phyloP scores from a whole-genome alignment of 23 red algal species.

The Gracilaria vermiculophylla region DNA sequence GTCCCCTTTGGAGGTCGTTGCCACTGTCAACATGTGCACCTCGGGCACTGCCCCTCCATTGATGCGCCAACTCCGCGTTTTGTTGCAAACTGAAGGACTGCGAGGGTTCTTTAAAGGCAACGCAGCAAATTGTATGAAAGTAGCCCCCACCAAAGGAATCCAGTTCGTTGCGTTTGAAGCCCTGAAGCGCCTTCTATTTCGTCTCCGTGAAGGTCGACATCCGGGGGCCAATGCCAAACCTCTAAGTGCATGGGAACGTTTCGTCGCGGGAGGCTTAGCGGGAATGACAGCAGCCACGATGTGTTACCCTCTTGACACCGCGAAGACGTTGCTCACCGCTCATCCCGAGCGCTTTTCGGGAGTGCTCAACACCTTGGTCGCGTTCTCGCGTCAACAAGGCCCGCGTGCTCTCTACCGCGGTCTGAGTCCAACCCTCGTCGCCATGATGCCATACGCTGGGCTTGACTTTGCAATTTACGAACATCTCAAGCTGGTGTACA shows the following conservation, averaged over 20 bases:
- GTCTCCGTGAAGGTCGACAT: not conserved
- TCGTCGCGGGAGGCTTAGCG: slow-evolving; percentile 82
- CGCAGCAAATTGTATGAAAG: slow-evolving; percentile 90
- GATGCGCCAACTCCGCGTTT: slow-evolving; percentile 57
- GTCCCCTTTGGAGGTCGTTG: slow-evolving; percentile 91
- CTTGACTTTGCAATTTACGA: slow-evolving; percentile 98
- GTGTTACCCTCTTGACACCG: slow-evolving; percentile 90
- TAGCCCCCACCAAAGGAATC: slow-evolving; percentile 91
- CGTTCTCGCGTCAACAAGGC: slow-evolving; percentile 63
- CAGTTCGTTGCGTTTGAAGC: slow-evolving; percentile 93
- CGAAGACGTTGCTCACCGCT: slow-evolving; percentile 91
- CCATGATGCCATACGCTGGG: slow-evolving; percentile 98
- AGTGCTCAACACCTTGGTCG: slow-evolving; percentile 49
- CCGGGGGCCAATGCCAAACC: slow-evolving; percentile 18
- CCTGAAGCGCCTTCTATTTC: slow-evolving; percentile 69
- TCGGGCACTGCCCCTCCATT: slow-evolving; percentile 48
- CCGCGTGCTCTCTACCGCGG: slow-evolving; percentile 77
- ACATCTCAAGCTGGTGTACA: slow-evolving; percentile 85
- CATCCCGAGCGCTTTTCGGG: slow-evolving; percentile 78
- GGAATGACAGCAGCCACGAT: slow-evolving; percentile 81
- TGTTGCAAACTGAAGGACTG: slow-evolving; percentile 81
- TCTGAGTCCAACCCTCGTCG: slow-evolving; percentile 86
- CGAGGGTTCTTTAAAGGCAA: slow-evolving; percentile 95
- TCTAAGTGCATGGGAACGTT: slow-evolving; percentile 66
- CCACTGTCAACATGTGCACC: slow-evolving; percentile 89